These are phyloP conservation scores for Sphagnum contortum DNA, from an alignment of 225 moss, liverwort and hornwort genomes.

Conservation along the genomic window DNA sequence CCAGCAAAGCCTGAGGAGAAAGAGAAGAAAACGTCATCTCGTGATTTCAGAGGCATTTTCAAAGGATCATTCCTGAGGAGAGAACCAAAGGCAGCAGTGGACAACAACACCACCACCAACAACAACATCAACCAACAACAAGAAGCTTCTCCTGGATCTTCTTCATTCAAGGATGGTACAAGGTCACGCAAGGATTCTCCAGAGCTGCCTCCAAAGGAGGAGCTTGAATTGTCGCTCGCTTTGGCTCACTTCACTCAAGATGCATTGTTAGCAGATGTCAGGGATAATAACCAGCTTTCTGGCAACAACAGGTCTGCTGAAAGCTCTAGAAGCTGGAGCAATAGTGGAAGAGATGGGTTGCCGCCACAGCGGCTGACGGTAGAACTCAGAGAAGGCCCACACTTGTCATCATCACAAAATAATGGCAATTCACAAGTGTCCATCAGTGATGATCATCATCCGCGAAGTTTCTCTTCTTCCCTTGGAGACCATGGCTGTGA, in stretches of 20 bases:
- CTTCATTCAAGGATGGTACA: too few relatives aligned
- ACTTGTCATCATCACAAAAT: conserved; percentile 12
- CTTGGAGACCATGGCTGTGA: conserved; percentile 4
- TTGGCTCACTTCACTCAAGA: not conserved
- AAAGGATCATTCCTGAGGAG: conserved; percentile 26
- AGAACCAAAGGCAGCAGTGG: conserved; percentile 5
- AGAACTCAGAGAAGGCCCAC: conserved; percentile 28
- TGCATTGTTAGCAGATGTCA: conserved; percentile 13
- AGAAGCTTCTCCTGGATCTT: too few relatives aligned
- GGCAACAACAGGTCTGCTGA: conserved; percentile 10
- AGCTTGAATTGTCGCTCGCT: too few relatives aligned
- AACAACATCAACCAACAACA: too few relatives aligned
- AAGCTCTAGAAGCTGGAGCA: conserved; percentile 21
- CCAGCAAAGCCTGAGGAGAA: conserved; percentile 11
- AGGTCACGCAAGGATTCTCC: too few relatives aligned
- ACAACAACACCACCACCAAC: too few relatives aligned
- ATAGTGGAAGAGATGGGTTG: conserved; percentile 20
- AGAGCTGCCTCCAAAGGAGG: too few relatives aligned
- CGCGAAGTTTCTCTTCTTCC: conserved; percentile 4
- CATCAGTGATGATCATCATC: not conserved
- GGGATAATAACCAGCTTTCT: conserved; percentile 5
- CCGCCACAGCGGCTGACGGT: conserved; percentile 21
- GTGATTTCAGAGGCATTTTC: conserved; percentile 25
- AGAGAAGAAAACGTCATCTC: conserved; percentile 22
- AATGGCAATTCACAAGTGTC: too few relatives aligned